Base-by-base conservation (phyloP, 106 monocot species). In the Vanilla planifolia region DNA sequence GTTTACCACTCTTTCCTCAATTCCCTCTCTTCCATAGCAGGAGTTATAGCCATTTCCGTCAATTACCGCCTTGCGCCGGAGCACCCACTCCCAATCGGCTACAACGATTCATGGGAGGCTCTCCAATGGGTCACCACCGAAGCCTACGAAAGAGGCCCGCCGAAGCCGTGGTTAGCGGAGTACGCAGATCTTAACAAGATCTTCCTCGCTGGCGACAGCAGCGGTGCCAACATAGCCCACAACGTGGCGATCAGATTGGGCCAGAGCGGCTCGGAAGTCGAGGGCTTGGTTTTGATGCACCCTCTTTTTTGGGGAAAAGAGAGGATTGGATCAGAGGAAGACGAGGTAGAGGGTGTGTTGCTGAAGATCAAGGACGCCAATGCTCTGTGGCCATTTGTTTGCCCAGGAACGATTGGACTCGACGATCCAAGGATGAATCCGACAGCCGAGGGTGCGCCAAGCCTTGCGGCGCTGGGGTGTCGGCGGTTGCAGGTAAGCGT, bases 121-220 rank as follows among this genome's bases (percentile, higher is more conserved):
- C n/a, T n/a, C n/a, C n/a, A n/a, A n/a, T n/a, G n/a, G n/a, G n/a
- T n/a, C n/a, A n/a, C n/a, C n/a, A n/a, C n/a, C n/a, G n/a, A n/a
- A n/a, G n/a, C n/a, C n/a, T n/a, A n/a, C n/a, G n/a, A n/a, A n/a
- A n/a, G n/a, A n/a, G n/a, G n/a, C n/a, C n/a, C n/a, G n/a, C n/a
- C n/a, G n/a, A n/a, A n/a, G n/a, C n/a, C n/a, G n/a, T n/a, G n/a
- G n/a, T n/a, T n/a, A n/a, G n/a, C n/a, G n/a, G 33, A 2, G 52
- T 76, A 5, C 69, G 74, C 27, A 0, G 81, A 86, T 58, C 44
- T 45, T 13, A 19, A 7, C 19, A 58, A 58, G 25, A 10, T 86
- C 13, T 82, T 75, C 78, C 16, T 82, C 4, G 60, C 33, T 25
- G 86, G 86, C 1, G 81, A 73, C 30, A 80, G 79, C 46, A 74